These are phyloP conservation scores for Spathaspora sp. DNA, from an alignment of 1,139 yeast genomes.

Conservation along the genomic window DNA sequence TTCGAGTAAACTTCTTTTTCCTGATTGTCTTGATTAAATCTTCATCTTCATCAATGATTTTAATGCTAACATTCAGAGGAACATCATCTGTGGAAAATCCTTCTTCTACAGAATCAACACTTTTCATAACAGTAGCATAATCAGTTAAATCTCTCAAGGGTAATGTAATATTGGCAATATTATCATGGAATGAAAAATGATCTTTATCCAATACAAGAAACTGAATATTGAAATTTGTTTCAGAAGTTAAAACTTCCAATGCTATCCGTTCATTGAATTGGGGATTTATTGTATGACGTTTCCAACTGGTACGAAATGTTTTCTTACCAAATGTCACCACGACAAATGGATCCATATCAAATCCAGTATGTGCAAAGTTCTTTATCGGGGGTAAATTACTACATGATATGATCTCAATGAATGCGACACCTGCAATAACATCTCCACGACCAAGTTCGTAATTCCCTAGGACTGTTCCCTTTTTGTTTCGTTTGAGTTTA, in stretches of 20 bases:
- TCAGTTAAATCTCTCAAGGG: slow-evolving; percentile 48
- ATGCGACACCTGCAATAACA: slow-evolving; percentile 66
- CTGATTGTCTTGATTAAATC: slow-evolving; percentile 26
- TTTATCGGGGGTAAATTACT: slow-evolving; percentile 67
- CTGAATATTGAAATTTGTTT: slow-evolving; percentile 60
- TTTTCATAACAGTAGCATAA: slow-evolving; percentile 11
- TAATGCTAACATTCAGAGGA: slow-evolving; percentile 18
- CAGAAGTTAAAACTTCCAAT: slow-evolving; percentile 72
- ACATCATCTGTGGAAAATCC: slow-evolving; percentile 15
- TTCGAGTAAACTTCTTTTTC: slow-evolving; percentile 30
- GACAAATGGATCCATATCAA: slow-evolving; percentile 96
- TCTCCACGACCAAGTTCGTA: slow-evolving; percentile 36
- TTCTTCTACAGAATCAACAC: background rate
- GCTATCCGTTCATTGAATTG: slow-evolving; percentile 77
- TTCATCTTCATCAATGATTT: slow-evolving; percentile 32
- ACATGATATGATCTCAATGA: slow-evolving; percentile 73
- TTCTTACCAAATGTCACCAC: slow-evolving; percentile 88
- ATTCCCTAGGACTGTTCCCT: slow-evolving; percentile 10
- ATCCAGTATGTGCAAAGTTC: slow-evolving; percentile 65
- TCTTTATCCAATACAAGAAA: slow-evolving; percentile 84
- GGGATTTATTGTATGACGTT: slow-evolving; percentile 81
- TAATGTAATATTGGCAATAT: slow-evolving; percentile 65
- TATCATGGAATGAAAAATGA: slow-evolving; percentile 76
- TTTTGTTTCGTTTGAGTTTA: slow-evolving; percentile 11
- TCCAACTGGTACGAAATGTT: slow-evolving; percentile 84